Base-by-base conservation (phyloP, 78 protist species). In the Dictyostelium brefeldianum region DNA sequence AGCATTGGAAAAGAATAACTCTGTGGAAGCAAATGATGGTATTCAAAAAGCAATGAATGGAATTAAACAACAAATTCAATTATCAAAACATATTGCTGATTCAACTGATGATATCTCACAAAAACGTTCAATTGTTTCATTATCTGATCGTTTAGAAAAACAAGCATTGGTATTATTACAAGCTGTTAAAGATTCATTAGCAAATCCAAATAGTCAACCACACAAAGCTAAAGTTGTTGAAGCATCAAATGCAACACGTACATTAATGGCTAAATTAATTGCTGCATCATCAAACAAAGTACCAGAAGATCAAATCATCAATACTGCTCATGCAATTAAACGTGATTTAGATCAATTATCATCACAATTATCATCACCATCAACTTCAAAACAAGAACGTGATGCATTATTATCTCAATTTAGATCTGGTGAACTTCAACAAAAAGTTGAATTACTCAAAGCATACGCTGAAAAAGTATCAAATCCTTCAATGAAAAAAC, bases 21-120 rank as follows among this genome's bases (percentile, higher is more conserved):
- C 59, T 25, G 36, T 59, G 0, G 93, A 87, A 7, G 93, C 78
- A 47, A 87, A 77, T 29, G 93, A 87, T 22, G 46, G 64, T 56
- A 29, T 65, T 11, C 83, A 77, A 29, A 74, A 77, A 25, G 93
- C 93, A 20, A 3, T 87, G 12, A 22, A 47, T 27, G 93, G 93
- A 5, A 87, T 87, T 62, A 87, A 87, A 67, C 93, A 87, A 78
- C 93, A 87, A 43, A 87, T 87, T 51, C 93, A 87, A 77, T 69
- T 87, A 27, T 77, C 84, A 14, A 87, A 87, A 43, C 93, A 87
- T 50, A 87, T 87, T 27, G 93, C 93, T 8, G 93, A 87, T 50
- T 59, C 57, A 4, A 87, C 93, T 20, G 53, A 50, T 17, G 78
- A 77, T 22, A 56, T 87, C 1, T 75, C 93, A 64, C 93, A 87